phyloP scores from a whole-genome alignment of 2,329 filamentous ascomycete genomes.

The Thielaviopsis ethacetica region DNA sequence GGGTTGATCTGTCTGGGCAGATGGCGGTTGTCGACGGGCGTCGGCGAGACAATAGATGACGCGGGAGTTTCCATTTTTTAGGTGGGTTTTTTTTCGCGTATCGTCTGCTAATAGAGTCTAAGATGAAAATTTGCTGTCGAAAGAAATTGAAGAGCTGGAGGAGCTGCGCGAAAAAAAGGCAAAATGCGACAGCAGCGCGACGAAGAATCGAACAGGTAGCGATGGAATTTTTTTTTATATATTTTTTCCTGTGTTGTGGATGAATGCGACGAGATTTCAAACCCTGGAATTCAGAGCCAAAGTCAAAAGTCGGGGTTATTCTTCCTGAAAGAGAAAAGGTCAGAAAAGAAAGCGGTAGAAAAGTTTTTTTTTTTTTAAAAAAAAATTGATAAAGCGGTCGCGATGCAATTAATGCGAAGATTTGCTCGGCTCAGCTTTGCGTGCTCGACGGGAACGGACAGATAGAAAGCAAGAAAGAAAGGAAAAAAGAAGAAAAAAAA shows the following conservation, averaged over 20 bases:
- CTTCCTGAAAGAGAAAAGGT: background rate
- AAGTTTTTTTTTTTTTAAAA: background rate
- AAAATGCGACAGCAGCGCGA: background rate
- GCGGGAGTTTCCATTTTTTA: slow-evolving; percentile 8
- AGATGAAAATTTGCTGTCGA: background rate
- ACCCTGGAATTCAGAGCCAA: background rate
- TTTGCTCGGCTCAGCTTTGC: background rate
- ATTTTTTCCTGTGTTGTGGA: background rate
- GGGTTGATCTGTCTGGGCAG: slow-evolving; percentile 46
- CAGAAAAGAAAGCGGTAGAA: background rate
- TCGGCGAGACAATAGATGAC: slow-evolving; percentile 14
- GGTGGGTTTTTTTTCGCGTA: background rate
- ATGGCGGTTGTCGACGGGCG: slow-evolving; percentile 19
- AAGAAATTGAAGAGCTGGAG: background rate
- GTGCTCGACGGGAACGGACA: background rate
- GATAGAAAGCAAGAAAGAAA: background rate
- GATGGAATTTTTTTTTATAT: background rate
- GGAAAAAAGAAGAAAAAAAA: background rate
- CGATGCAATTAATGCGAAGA: background rate
- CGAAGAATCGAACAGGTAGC: background rate
- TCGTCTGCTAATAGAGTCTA: background rate
- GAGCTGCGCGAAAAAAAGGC: background rate
- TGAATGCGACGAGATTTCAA: background rate
- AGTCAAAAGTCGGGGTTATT: background rate
- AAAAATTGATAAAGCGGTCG: background rate